phyloP scores from a whole-genome alignment of 768 basidiomycete genomes.

The Cystofilobasidium macerans region DNA sequence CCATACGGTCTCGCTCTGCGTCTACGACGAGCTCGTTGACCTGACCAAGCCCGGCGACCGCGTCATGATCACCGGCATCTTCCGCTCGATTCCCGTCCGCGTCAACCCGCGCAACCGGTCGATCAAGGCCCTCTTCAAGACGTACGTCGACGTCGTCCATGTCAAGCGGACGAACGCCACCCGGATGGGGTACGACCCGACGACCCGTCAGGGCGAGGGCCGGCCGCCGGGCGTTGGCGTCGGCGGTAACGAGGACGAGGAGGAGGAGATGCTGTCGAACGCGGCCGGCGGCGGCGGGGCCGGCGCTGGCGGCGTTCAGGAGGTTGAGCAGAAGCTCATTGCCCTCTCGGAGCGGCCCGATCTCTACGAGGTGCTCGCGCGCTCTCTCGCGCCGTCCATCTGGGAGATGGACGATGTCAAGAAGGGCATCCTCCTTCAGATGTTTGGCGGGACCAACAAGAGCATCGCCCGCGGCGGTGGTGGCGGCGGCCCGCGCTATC shows the following conservation, averaged over 20 bases:
- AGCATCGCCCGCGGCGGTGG: slow-evolving; percentile 84
- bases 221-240: slow-evolving; percentile 61
- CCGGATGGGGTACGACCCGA: slow-evolving; percentile 63
- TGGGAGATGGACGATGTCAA: slow-evolving; percentile 99
- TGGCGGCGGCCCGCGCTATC: slow-evolving; percentile 86
- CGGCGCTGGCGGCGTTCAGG: slow-evolving; percentile 44
- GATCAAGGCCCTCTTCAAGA: slow-evolving; percentile 93
- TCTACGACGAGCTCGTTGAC: slow-evolving; percentile 97
- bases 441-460: slow-evolving; percentile 98
- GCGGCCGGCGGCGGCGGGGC: slow-evolving; percentile 38
- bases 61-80: slow-evolving; percentile 81
- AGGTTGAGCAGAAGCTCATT: slow-evolving; percentile 66
- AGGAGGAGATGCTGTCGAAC: slow-evolving; percentile 40
- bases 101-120: slow-evolving; percentile 83
- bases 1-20: slow-evolving; percentile 88
- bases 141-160: slow-evolving; percentile 91
- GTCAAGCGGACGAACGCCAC: slow-evolving; percentile 58
- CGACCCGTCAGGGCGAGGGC: slow-evolving; percentile 53
- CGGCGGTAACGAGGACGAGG: slow-evolving; percentile 51
- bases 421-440: slow-evolving; percentile 88
- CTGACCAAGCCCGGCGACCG: slow-evolving; percentile 93
- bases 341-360: slow-evolving; percentile 64
- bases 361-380: slow-evolving; percentile 71
- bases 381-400: slow-evolving; percentile 84
- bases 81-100: slow-evolving; percentile 87